phyloP scores from a whole-genome alignment of 1,284 basidiomycete species.

The Chalciporus sp. region DNA sequence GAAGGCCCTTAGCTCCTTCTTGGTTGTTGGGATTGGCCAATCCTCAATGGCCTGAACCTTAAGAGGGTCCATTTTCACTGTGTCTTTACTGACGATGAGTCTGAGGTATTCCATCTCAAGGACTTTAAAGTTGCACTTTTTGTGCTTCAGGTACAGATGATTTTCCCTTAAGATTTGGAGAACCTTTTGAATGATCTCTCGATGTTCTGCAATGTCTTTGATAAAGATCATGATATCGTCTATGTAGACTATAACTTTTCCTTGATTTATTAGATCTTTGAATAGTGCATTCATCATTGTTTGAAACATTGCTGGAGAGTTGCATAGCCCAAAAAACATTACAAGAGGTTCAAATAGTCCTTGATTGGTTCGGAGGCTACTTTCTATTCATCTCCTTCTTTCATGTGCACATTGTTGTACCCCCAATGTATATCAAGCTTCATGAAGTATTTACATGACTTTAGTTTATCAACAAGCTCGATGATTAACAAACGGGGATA shows the following conservation, averaged over 20 bases:
- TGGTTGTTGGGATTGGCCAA: too few species aligned
- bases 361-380: background rate
- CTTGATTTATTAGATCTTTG: fast-evolving
- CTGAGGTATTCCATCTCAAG: background rate
- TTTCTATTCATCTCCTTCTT: too few species aligned
- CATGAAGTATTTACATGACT: too few species aligned
- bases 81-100: background rate
- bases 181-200: too few species aligned
- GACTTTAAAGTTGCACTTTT: too few species aligned
- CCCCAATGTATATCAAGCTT: background rate
- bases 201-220: background rate
- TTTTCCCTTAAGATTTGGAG: too few species aligned
- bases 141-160: too few species aligned
- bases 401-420: too few species aligned
- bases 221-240: background rate
- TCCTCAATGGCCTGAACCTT: too few species aligned
- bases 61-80: background rate
- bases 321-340: background rate
- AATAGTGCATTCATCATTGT: constrained; percentile 1
- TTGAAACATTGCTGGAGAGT: background rate
- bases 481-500: too few species aligned
- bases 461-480: too few species aligned
- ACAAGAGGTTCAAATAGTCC: background rate
- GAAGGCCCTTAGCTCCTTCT: too few species aligned
- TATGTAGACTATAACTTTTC: background rate